phyloP scores from a whole-genome alignment of 1,139 yeast species.

The Hansenula lynferdii region DNA sequence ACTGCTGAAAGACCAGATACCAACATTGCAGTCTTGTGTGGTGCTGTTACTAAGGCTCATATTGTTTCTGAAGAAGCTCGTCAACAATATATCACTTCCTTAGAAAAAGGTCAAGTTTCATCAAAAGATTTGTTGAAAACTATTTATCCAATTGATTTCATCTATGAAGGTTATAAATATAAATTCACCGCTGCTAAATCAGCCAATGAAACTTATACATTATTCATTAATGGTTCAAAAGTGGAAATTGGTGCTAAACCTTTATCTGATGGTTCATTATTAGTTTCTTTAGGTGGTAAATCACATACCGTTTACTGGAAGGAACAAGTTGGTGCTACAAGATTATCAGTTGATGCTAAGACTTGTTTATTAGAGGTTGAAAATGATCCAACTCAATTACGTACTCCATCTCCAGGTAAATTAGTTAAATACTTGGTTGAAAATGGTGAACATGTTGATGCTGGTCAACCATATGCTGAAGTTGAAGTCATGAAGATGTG shows the following conservation, averaged over 20 bases:
- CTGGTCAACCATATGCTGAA: slow-evolving; percentile 96
- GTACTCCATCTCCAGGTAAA: slow-evolving; percentile 99
- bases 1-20: slow-evolving; percentile 98
- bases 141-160: slow-evolving; percentile 88
- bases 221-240: slow-evolving; percentile 91
- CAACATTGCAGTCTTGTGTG: slow-evolving; percentile 86
- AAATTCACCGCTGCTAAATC: slow-evolving; percentile 95
- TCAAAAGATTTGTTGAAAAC: slow-evolving; percentile 75
- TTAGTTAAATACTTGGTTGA: slow-evolving; percentile 90
- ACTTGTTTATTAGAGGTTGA: slow-evolving; percentile 92
- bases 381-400: slow-evolving; percentile 96
- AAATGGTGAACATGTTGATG: slow-evolving; percentile 86
- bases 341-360: slow-evolving; percentile 91
- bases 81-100: slow-evolving; percentile 62
- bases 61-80: slow-evolving; percentile 70
- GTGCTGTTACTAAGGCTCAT: slow-evolving; percentile 95
- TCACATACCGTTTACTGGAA: slow-evolving; percentile 97
- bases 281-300: slow-evolving; percentile 84
- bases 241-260: slow-evolving; percentile 83
- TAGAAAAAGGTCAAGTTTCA: slow-evolving; percentile 96
- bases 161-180: slow-evolving; percentile 89
- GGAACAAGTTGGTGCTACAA: slow-evolving; percentile 95
- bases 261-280: slow-evolving; percentile 90
- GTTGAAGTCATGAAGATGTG: slow-evolving; percentile 99
- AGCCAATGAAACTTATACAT: slow-evolving; percentile 75